Evolutionary conservation across 2,329 filamentous ascomycete species (phyloP), one percentile per base, ranked within the genome.

Genomic region (Microcyclospora pomicola): DNA sequence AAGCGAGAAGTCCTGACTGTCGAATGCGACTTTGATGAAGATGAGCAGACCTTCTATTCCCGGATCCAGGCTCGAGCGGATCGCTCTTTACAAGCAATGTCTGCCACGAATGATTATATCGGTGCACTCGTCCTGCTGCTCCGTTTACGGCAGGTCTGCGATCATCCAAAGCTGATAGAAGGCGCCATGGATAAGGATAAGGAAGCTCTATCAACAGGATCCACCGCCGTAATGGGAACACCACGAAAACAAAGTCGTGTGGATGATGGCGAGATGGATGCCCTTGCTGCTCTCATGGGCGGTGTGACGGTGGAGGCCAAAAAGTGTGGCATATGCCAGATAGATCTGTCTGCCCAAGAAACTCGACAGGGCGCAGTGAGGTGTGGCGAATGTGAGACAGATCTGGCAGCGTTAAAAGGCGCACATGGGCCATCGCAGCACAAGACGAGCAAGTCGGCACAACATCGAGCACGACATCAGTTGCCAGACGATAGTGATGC

Each of bases 91-190:
- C 77, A 92, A 51, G 75, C 78, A 56, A 92, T 96, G 81, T 87
- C 94, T 77, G 78, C 75, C 6, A 76, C 69, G 19, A 77, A 83
- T 53, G 92, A 86, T 63, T 96, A 96, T 56, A 88, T 92, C 41
- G 92, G 86, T 51, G 91, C 91, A 13, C 75, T 98, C 54, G 87
- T 94, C 10, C 66, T 98, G 43, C 73, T 98, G n/a, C 66, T 98
- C 39, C 79, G 91, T 30, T 68, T 98, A 42, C 74, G 91, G 42
- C 91, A 98, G 59, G 83, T 86, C 14, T 98, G 91, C 60, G 94
- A 98, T 54, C 91, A 98, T 56, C 86, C 87, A 0, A 80, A 85
- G 47, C 69, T 98, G 33, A 80, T 94, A 10, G 83, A 84, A 47
- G 80, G 79, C 45, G 88, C 92, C 53, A 68, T 95, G 40, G 80